Conservation (phyloP, 2,329 filamentous ascomycete species). For the Sporothrix pseudoabietina region DNA sequence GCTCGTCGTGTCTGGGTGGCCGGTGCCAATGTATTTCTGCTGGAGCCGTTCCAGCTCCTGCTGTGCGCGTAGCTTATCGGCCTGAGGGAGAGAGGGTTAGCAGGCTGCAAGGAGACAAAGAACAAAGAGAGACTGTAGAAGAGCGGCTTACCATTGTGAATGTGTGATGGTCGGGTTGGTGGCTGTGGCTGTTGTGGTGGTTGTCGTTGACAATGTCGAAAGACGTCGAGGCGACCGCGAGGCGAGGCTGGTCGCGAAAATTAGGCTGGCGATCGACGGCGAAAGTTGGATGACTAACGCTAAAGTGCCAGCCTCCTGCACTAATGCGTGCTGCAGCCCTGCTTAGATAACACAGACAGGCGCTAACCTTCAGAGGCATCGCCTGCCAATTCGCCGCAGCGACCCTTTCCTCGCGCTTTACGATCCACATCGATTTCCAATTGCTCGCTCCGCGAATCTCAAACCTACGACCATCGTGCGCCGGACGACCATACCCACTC, state of each 20-base stretch:
- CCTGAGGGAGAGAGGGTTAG: constrained; percentile 51
- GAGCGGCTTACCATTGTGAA: neutral
- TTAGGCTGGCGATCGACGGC: neutral
- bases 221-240: neutral
- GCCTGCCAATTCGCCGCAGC: neutral
- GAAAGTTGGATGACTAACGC: constrained; percentile 23
- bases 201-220: neutral
- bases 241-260: constrained; percentile 16
- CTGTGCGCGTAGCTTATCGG: constrained; percentile 95
- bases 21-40: constrained; percentile 92
- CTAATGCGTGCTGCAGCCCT: constrained; percentile 6
- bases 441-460: neutral
- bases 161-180: neutral
- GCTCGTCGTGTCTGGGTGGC: constrained; percentile 93
- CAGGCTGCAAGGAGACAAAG: neutral
- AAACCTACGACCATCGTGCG: neutral
- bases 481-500: neutral
- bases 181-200: neutral
- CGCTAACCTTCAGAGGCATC: neutral
- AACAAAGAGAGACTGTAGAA: no score
- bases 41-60: constrained; percentile 98
- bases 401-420: neutral
- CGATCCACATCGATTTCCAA: neutral
- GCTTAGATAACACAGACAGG: neutral
- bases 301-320: neutral